Evolutionary conservation across 495 filamentous ascomycete genomes (phyloP).

Genomic region (Penicillium angulare): DNA sequence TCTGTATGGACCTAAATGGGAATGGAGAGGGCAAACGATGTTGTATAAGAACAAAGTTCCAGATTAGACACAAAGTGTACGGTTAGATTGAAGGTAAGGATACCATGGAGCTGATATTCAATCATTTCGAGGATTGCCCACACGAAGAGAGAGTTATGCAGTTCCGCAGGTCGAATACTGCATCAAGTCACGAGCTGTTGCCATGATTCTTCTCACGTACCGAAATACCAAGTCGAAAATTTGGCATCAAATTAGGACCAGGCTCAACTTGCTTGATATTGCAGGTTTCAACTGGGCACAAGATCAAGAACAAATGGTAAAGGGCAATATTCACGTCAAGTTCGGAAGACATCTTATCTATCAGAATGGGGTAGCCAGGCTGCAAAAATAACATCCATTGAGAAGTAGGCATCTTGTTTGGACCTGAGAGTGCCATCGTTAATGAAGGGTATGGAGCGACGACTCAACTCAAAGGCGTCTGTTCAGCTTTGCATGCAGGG

Average conservation of each 20-base stretch:
- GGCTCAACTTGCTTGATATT: conserved; percentile 7
- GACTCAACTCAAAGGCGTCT: too few species aligned
- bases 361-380: background rate
- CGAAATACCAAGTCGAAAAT: conserved; percentile 18
- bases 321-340: background rate
- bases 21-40: background rate
- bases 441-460: background rate
- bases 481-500: background rate
- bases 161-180: conserved; percentile 21
- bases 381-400: background rate
- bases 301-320: background rate
- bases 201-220: conserved; percentile 31
- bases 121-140: conserved; percentile 13
- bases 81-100: conserved; percentile 15
- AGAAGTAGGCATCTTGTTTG: background rate
- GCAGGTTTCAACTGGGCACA: conserved; percentile 25
- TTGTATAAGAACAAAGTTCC: background rate
- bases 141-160: conserved; percentile 19
- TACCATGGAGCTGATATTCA: conserved; percentile 18
- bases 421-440: background rate
- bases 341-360: background rate
- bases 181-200: conserved; percentile 31
- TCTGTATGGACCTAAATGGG: background rate
- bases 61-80: background rate
- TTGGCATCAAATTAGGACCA: conserved; percentile 21